These are phyloP conservation scores for Diatrype stigma DNA, from an alignment of 2,329 filamentous ascomycete genomes.

Conservation along the genomic window DNA sequence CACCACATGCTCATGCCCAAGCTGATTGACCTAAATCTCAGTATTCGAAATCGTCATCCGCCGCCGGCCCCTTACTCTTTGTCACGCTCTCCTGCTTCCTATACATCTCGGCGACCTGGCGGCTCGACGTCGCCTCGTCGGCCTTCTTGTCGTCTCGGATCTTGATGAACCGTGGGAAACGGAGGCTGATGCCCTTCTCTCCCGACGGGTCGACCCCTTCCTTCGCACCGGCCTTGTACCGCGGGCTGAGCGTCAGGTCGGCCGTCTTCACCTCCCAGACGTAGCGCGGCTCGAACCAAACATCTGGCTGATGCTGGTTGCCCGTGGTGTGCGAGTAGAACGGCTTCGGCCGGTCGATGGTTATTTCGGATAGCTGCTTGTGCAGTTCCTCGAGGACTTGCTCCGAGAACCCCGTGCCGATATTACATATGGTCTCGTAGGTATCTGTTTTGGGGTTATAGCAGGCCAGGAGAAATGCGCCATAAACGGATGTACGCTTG, in stretches of 20 bases:
- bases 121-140: conserved; percentile 78
- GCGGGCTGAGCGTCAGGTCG: conserved; percentile 85
- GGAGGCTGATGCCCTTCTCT: conserved; percentile 76
- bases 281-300: conserved; percentile 92
- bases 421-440: conserved; percentile 97
- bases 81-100: conserved; percentile 85
- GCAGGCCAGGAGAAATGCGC: conserved; percentile 91
- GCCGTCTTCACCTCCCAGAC: conserved; percentile 99
- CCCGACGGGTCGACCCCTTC: conserved; percentile 71
- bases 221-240: conserved; percentile 85
- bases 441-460: conserved; percentile 76
- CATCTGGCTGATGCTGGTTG: conserved; percentile 90
- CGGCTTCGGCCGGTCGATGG: conserved; percentile 87
- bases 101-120: conserved; percentile 96
- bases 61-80: conserved; percentile 79
- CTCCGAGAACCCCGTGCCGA: conserved; percentile 95
- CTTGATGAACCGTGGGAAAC: conserved; percentile 92
- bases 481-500: conserved; percentile 93
- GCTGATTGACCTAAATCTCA: too few relatives aligned
- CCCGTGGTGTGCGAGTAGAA: conserved; percentile 86
- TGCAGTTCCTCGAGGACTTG: conserved; percentile 87
- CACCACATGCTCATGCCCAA: too few relatives aligned
- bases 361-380: conserved; percentile 66
- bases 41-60: conserved; percentile 98
- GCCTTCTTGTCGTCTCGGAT: conserved; percentile 93